These are phyloP conservation scores for Lindgomyces ingoldianus DNA, from an alignment of 495 filamentous ascomycete genomes.

Conservation along the genomic window DNA sequence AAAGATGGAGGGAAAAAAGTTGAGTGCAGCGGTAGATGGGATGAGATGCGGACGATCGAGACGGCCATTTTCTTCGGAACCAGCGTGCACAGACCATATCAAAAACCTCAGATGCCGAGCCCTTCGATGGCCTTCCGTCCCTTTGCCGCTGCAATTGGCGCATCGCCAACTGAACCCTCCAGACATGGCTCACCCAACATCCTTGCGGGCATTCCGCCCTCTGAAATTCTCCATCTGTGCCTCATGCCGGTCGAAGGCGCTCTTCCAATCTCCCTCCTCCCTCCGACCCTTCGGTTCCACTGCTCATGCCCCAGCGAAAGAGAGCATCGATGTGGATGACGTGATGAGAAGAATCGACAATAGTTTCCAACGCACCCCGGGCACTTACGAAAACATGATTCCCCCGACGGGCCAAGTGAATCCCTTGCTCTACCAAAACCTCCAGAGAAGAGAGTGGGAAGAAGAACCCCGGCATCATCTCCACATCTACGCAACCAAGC, in stretches of 20 bases:
- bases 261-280: not conserved
- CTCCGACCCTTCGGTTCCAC: slow-evolving; percentile 26
- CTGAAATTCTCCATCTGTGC: slow-evolving; percentile 29
- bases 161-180: slow-evolving; percentile 4
- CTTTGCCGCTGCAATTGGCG: not conserved
- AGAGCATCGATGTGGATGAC: not conserved
- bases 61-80: slow-evolving; percentile 18
- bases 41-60: slow-evolving; percentile 14
- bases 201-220: slow-evolving; percentile 16
- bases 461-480: slow-evolving; percentile 68
- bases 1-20: not conserved
- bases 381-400: slow-evolving; percentile 3
- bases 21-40: slow-evolving; percentile 11
- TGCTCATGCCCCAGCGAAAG: slow-evolving; percentile 11
- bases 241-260: slow-evolving; percentile 18
- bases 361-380: not conserved
- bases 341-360: not conserved
- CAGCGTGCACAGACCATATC: slow-evolving; percentile 22
- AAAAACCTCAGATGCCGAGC: slow-evolving; percentile 4
- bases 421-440: slow-evolving; percentile 11
- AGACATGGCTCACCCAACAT: slow-evolving; percentile 21
- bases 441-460: slow-evolving; percentile 2
- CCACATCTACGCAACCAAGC: slow-evolving; percentile 81
- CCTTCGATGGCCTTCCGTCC: not conserved
- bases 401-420: not conserved